phyloP scores from a whole-genome alignment of 2,329 filamentous ascomycete species.

The Neocatenulostroma microsporum region DNA sequence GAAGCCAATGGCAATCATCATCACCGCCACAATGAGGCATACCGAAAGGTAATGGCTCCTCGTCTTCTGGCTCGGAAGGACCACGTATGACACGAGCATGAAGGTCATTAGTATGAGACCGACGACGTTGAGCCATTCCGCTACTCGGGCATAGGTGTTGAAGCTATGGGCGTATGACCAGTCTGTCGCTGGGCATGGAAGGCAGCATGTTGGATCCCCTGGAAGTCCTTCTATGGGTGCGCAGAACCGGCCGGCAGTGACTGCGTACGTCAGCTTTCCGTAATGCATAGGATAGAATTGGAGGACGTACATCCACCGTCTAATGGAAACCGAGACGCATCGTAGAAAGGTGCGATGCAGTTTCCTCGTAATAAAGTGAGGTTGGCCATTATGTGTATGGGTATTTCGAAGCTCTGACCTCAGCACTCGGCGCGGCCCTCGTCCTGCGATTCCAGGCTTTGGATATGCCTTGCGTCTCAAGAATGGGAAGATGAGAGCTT shows the following conservation, averaged over 20 bases:
- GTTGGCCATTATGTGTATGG: conserved; percentile 11
- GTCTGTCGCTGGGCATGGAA: conserved; percentile 81
- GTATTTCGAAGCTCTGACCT: no score
- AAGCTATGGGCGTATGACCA: conserved; percentile 60
- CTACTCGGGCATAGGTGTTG: conserved; percentile 51
- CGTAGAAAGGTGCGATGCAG: conserved; percentile 64
- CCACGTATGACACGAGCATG: conserved; percentile 68
- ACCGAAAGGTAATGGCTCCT: conserved; percentile 89
- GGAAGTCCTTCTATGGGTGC: conserved; percentile 34
- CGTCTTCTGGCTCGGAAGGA: conserved; percentile 80
- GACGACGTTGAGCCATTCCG: conserved; percentile 77
- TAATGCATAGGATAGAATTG: background rate
- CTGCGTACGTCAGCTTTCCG: conserved; percentile 28
- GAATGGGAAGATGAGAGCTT: no score
- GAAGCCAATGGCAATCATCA: conserved; percentile 84
- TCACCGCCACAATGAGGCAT: conserved; percentile 67
- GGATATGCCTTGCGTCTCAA: no score
- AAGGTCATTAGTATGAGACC: conserved; percentile 66
- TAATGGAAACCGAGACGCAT: conserved; percentile 52
- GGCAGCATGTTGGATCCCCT: conserved; percentile 60
- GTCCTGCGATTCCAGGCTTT: no score
- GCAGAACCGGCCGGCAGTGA: conserved; percentile 51
- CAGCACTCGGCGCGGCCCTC: no score
- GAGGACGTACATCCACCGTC: conserved; percentile 58
- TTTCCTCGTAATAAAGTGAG: conserved; percentile 30